Conservation (phyloP, 176 grass and related monocot genomes). For the Echinochloa phyllopogon region DNA sequence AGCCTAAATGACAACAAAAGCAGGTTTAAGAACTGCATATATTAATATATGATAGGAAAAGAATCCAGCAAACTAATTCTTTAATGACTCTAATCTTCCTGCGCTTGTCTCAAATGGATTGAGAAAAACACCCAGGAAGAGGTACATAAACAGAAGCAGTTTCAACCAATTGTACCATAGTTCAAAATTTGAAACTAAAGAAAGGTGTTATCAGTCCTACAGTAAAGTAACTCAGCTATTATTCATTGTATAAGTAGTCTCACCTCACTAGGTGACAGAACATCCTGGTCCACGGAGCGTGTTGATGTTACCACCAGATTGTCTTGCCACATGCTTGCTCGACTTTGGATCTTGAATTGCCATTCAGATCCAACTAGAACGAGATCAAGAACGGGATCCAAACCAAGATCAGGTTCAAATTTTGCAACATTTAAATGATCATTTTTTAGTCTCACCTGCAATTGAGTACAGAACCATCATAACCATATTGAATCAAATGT, state of each 20-base stretch:
- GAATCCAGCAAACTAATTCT: neutral
- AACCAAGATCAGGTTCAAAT: slow-evolving; percentile 98
- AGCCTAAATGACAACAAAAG: slow-evolving; percentile 57
- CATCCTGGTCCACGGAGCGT: slow-evolving; percentile 92
- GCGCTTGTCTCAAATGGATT: slow-evolving; percentile 8
- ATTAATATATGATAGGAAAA: neutral
- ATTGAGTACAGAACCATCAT: slow-evolving; percentile 33
- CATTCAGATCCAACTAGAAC: slow-evolving; percentile 95
- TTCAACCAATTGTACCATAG: slow-evolving; percentile 5
- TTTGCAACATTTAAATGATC: slow-evolving; percentile 96
- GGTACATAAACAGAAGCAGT: slow-evolving; percentile 19
- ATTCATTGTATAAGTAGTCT: slow-evolving; percentile 13
- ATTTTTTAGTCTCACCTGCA: slow-evolving; percentile 92
- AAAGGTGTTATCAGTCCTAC: slow-evolving; percentile 15
- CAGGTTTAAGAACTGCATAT: neutral
- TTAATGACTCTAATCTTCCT: slow-evolving; percentile 1
- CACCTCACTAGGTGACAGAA: slow-evolving; percentile 90
- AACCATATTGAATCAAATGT: slow-evolving; percentile 3
- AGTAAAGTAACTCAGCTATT: slow-evolving; percentile 11
- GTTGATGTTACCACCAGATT: slow-evolving; percentile 92
- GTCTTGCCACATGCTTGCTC: slow-evolving; percentile 96
- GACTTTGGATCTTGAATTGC: slow-evolving; percentile 98
- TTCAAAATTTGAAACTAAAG: slow-evolving; percentile 28
- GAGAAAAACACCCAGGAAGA: neutral
- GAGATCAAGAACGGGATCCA: slow-evolving; percentile 93